A percentile compares a stretch with the other conserved stretches of the same genome.
These are phyloP conservation scores for Castanea crenata DNA, from an alignment of 306 rosid species.

Conservation along the genomic window DNA sequence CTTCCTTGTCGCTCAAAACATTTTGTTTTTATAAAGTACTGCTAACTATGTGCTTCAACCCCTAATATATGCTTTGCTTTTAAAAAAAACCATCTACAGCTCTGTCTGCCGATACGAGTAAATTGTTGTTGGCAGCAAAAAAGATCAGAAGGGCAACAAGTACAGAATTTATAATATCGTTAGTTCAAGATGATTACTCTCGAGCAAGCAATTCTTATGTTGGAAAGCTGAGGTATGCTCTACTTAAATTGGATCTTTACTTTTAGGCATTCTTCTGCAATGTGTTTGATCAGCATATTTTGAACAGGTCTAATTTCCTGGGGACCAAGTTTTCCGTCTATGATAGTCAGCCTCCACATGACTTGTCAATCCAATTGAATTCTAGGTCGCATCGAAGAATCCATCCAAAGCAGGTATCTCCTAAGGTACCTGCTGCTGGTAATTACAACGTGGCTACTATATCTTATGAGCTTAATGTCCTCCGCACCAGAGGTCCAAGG, in stretches of 20 bases:
- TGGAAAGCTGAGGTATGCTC: slow-evolving; percentile 75
- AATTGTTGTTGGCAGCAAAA: slow-evolving; percentile 76
- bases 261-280: background rate
- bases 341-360: slow-evolving; percentile 59
- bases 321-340: slow-evolving; percentile 75
- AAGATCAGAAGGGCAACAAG: slow-evolving; percentile 74
- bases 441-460: slow-evolving; percentile 60
- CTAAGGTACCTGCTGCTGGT: slow-evolving; percentile 43
- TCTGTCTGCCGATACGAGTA: slow-evolving; percentile 74
- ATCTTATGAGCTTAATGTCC: slow-evolving; percentile 81
- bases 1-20: too few species aligned
- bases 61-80: background rate
- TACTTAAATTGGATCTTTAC: background rate
- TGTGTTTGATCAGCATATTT: slow-evolving; percentile 21
- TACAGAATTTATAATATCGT: slow-evolving; percentile 70
- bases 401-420: slow-evolving; percentile 56
- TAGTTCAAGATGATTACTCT: slow-evolving; percentile 75
- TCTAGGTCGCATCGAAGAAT: slow-evolving; percentile 47
- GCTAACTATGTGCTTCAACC: background rate
- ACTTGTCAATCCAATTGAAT: slow-evolving; percentile 41
- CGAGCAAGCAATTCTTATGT: slow-evolving; percentile 52
- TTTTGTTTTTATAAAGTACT: too few species aligned
- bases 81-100: slow-evolving; percentile 37
- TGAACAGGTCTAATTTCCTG: slow-evolving; percentile 85
- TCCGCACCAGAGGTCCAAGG: slow-evolving; percentile 94